Conservation (phyloP, 257 asterid genomes). For the Nicotiana tabacum region DNA sequence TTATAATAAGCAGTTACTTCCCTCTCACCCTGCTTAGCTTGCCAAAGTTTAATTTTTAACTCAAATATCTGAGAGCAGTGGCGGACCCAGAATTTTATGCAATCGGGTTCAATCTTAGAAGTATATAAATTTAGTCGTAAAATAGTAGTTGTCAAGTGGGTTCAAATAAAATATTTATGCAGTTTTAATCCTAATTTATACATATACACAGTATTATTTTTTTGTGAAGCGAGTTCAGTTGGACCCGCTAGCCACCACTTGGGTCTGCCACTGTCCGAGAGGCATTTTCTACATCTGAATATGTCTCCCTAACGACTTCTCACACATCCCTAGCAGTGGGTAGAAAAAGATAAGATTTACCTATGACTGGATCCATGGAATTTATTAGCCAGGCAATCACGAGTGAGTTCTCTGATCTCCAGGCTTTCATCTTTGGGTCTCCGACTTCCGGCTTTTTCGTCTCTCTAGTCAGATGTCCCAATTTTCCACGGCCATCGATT, state of each 20-base stretch:
- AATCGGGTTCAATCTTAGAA: too few relatives aligned
- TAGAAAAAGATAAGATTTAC: not conserved
- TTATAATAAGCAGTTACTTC: too few relatives aligned
- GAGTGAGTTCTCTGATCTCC: not conserved
- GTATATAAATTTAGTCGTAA: too few relatives aligned
- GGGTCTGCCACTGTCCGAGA: not conserved
- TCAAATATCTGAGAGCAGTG: not conserved
- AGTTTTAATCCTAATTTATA: too few relatives aligned
- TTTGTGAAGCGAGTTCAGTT: too few relatives aligned
- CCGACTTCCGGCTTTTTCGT: too few relatives aligned
- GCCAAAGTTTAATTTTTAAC: not conserved
- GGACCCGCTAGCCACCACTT: too few relatives aligned
- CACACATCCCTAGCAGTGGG: not conserved
- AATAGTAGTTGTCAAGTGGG: too few relatives aligned
- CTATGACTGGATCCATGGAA: not conserved
- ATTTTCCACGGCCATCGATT: not conserved
- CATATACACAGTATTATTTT: too few relatives aligned
- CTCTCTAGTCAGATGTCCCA: not conserved
- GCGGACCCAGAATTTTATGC: too few relatives aligned
- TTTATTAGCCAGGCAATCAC: not conserved
- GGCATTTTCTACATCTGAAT: not conserved
- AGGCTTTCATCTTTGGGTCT: not conserved
- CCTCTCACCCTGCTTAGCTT: not conserved
- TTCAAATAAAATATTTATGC: too few relatives aligned
- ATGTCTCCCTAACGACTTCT: not conserved